phyloP scores from a whole-genome alignment of 2,329 filamentous ascomycete genomes.

The Ophiostoma tasmaniense region DNA sequence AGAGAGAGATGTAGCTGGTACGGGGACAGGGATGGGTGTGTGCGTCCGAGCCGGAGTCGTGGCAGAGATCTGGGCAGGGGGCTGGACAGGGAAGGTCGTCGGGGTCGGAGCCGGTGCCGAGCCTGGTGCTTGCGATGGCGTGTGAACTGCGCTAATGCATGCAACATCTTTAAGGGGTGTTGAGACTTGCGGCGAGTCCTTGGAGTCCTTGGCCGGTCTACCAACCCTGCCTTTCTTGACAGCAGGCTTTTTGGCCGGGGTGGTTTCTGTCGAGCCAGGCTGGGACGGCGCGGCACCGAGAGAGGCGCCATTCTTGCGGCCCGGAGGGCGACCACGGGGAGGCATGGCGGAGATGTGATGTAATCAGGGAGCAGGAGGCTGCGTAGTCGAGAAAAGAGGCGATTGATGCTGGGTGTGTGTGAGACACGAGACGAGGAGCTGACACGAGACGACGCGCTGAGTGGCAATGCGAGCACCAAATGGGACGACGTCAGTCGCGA shows the following conservation, averaged over 20 bases:
- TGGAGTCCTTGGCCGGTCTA: conserved; percentile 1
- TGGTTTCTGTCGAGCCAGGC: background rate
- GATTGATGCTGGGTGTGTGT: background rate
- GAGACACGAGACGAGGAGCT: background rate
- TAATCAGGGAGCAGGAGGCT: background rate
- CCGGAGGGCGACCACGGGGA: conserved; percentile 19
- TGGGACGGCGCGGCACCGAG: conserved; percentile 4
- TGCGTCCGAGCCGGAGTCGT: background rate
- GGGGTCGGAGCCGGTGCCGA: background rate
- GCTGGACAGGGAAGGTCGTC: background rate
- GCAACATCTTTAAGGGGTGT: background rate
- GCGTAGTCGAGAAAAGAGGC: background rate
- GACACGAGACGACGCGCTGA: background rate
- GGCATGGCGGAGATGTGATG: conserved; percentile 9
- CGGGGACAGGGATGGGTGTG: background rate
- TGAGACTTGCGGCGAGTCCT: background rate
- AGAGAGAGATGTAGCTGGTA: background rate
- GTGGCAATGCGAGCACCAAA: background rate
- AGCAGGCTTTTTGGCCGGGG: background rate
- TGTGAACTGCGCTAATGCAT: background rate
- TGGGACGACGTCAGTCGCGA: background rate
- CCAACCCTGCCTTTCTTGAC: conserved; percentile 3
- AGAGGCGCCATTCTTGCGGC: conserved; percentile 16
- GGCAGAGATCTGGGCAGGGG: background rate
- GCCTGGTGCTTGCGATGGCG: background rate